Conservation (phyloP, 495 filamentous ascomycete species). For the Podospora pseudocomata region DNA sequence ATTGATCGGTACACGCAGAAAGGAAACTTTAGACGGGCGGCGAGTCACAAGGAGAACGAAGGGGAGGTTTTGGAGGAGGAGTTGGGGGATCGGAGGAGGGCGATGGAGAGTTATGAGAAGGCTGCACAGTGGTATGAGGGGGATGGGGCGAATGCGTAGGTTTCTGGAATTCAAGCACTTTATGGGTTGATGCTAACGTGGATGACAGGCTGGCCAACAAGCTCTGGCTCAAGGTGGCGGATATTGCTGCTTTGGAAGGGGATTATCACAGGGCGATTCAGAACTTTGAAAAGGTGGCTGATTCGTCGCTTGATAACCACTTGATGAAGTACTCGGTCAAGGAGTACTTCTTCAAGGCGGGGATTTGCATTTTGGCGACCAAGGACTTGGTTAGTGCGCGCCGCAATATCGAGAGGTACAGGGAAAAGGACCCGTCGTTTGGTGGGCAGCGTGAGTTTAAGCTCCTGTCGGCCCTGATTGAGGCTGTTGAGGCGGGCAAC, state of each 20-base stretch:
- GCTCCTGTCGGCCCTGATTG: constrained; percentile 68
- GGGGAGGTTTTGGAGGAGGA: constrained; percentile 80
- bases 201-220: constrained; percentile 74
- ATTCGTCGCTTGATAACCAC: constrained; percentile 67
- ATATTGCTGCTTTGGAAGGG: constrained; percentile 72
- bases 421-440: constrained; percentile 77
- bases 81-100: constrained; percentile 68
- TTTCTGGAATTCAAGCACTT: constrained; percentile 9
- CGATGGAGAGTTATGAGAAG: constrained; percentile 72
- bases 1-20: constrained; percentile 76
- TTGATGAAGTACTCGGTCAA: constrained; percentile 89
- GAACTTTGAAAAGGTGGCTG: constrained; percentile 75
- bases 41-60: constrained; percentile 79
- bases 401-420: constrained; percentile 74
- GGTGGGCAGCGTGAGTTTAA: constrained; percentile 70
- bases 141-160: constrained; percentile 82
- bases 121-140: constrained; percentile 84
- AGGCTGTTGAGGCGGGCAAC: constrained; percentile 67
- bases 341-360: constrained; percentile 88
- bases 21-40: constrained; percentile 85
- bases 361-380: constrained; percentile 74
- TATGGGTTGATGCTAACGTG: constrained; percentile 17
- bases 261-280: constrained; percentile 80
- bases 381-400: constrained; percentile 71
- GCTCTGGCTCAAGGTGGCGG: constrained; percentile 81